Conservation (phyloP, 192 early-diverging fungal genomes). For the Umbelopsis sp. region DNA sequence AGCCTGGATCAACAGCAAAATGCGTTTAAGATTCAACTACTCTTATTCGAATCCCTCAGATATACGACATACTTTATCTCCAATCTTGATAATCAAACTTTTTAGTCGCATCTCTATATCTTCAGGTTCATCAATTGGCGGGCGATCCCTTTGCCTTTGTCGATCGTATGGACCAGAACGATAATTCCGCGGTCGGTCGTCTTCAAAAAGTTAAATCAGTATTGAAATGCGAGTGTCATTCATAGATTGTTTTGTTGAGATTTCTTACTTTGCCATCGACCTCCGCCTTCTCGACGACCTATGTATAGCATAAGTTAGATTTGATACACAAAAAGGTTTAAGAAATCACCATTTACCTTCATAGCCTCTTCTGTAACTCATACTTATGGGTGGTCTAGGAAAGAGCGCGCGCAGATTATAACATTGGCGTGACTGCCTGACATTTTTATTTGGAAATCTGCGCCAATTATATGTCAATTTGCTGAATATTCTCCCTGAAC, state of each 20-base stretch:
- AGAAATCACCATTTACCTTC: not conserved
- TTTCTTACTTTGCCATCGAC: conserved; percentile 13
- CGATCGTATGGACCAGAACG: conserved; percentile 27
- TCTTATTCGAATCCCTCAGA: not conserved
- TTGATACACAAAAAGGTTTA: not conserved
- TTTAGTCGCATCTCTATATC: conserved; percentile 70
- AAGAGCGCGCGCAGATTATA: not conserved
- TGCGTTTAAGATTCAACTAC: not conserved
- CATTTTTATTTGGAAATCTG: too few species aligned
- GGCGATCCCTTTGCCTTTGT: not conserved
- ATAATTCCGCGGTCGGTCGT: conserved; percentile 14
- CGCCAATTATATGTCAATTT: too few species aligned
- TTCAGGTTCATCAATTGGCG: conserved; percentile 46
- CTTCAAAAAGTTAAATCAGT: not conserved
- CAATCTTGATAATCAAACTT: conserved; percentile 74
- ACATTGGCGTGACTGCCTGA: not conserved
- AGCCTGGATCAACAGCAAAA: conserved; percentile 33
- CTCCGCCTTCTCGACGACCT: conserved; percentile 7
- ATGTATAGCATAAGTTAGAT: not conserved
- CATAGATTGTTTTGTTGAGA: not conserved
- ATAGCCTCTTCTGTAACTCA: conserved; percentile 11
- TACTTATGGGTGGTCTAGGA: not conserved
- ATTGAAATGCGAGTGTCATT: too few species aligned
- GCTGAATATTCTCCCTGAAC: too few species aligned
- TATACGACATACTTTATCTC: conserved; percentile 59